Evolutionary conservation across 2,329 filamentous ascomycete species (phyloP), one percentile per base, ranked within the genome.

Genomic region (Dactylellina parvicollis): DNA sequence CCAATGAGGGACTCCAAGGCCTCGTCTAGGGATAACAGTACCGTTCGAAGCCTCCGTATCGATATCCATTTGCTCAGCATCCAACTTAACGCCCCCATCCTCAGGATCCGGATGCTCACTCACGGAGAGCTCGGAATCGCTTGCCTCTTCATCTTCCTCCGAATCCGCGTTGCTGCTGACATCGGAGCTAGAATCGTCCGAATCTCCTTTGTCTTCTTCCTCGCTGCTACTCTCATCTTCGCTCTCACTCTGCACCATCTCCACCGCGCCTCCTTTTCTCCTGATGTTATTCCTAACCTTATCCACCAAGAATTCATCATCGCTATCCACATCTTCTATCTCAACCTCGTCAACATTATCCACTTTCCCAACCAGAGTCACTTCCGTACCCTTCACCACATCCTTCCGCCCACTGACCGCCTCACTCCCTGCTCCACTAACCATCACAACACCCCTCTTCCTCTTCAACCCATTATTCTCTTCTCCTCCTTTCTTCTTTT

Each of bases 1-100:
- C 92, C 92, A 98, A 82, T 83, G 86, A 4, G 76, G 77, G 56
- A 79, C 77, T 47, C 80, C 77, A 69, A 77, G 71, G 77, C 77
- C 66, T 61, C 77, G 54, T 75, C 75, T 64, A 62, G 62, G 57
- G 16, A 42, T 32, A 14, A 34, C 70, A 14, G 40, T 16, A 20
- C 32, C 32, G n/a, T 16, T 26, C 24, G 50, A 22, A 28, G 46
- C 22, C 38, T 59, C 50, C 47, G 28, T 70, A 46, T 59, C 70
- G 22, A 42, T 46, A 60, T 69, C 75, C 56, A 70, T 64, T 5
- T 42, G 52, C 22, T 42, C 59, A 18, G 20, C 44, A 18, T 55
- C 56, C 59, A 72, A 24, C 22, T 72, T 72, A 22, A 72, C 67
- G 20, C 67, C 67, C 1, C 74, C 57, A 3, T 76, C 75, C 4